Conservation (phyloP, 495 filamentous ascomycete genomes). For the Melanomma pulvis-pyrius region DNA sequence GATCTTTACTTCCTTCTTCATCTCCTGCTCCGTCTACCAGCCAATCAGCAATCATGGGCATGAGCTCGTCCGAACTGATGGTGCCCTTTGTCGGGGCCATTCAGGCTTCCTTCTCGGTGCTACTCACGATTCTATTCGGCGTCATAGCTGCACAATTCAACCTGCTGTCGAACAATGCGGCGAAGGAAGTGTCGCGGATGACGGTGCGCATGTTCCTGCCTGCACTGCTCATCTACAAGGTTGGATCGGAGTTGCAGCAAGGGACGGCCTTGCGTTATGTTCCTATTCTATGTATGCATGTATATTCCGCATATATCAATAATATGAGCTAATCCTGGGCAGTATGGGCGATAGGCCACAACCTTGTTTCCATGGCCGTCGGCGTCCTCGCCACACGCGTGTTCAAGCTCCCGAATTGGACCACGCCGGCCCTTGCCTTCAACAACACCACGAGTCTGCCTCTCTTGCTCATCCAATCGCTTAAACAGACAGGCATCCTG, state of each 20-base stretch:
- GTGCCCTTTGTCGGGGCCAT: constrained; percentile 67
- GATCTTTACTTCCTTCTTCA: neutral
- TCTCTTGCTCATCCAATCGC: constrained; percentile 65
- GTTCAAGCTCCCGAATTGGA: constrained; percentile 66
- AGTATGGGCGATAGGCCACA: constrained; percentile 65
- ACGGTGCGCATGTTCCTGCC: constrained; percentile 74
- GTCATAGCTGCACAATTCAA: constrained; percentile 60
- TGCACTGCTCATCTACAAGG: constrained; percentile 67
- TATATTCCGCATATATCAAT: neutral
- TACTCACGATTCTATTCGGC: constrained; percentile 69
- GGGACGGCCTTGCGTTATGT: constrained; percentile 60
- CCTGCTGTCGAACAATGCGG: constrained; percentile 57
- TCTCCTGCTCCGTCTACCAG: neutral
- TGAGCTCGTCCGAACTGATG: constrained; percentile 25
- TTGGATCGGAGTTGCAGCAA: constrained; percentile 66
- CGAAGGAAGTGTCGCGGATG: constrained; percentile 66
- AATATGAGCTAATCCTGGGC: neutral
- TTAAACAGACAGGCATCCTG: constrained; percentile 68
- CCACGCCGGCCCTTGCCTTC: constrained; percentile 67
- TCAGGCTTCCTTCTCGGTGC: constrained; percentile 70
- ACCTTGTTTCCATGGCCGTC: constrained; percentile 56
- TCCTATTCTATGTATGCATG: constrained; percentile 47
- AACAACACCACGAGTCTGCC: constrained; percentile 79
- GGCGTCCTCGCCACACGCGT: constrained; percentile 50
- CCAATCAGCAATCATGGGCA: neutral